Percentiles rank a stretch among this genome's conserved stretches.
Conservation (phyloP, 139 green algal species). For the Auxenochlorella pyrenoidosa region DNA sequence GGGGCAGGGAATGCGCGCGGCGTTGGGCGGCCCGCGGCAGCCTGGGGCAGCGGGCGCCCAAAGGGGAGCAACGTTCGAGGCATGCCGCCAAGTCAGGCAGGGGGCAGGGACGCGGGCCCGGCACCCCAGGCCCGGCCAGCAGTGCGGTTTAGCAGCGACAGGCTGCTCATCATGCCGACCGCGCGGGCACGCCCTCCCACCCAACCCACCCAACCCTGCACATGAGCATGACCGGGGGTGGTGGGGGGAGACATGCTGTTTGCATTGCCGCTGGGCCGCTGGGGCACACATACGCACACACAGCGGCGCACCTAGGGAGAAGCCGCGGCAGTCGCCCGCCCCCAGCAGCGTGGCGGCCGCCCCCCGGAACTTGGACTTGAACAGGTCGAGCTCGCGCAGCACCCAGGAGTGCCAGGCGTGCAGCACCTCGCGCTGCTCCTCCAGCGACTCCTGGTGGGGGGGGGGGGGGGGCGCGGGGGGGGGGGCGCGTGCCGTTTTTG, state of each 20-base stretch:
- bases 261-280: no score
- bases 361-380: constrained; percentile 75
- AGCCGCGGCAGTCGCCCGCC: constrained; percentile 59
- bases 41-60: no score
- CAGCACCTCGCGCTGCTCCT: constrained; percentile 74
- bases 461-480: neutral
- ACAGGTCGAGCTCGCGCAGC: constrained; percentile 55
- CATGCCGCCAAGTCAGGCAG: no score
- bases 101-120: no score
- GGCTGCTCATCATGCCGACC: neutral
- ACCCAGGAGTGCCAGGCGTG: constrained; percentile 70
- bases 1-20: neutral
- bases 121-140: no score
- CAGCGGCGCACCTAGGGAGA: constrained; percentile 34
- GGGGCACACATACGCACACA: neutral
- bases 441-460: constrained; percentile 46
- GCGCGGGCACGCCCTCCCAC: neutral
- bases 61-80: no score
- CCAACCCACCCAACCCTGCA: neutral
- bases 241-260: no score
- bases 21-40: no score
- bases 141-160: no score
- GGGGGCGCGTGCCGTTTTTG: neutral
- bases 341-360: constrained; percentile 63
- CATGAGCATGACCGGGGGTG: no score